A percentile compares a stretch with the other conserved stretches of the same genome.
phyloP scores from a whole-genome alignment of 2,329 filamentous ascomycete genomes.

The Colletotrichum neosansevieriae region DNA sequence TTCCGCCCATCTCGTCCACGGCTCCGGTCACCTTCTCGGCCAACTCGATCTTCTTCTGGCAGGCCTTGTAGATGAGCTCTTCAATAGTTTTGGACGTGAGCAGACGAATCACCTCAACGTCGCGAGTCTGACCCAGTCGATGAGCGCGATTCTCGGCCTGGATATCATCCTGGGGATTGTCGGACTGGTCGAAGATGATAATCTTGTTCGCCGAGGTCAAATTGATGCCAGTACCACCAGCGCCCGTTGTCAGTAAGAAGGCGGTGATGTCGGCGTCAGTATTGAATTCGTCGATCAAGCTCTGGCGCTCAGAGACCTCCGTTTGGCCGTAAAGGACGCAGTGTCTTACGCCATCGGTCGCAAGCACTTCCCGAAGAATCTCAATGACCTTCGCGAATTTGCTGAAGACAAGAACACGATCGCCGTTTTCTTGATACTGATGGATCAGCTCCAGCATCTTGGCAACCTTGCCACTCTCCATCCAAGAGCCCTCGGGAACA shows the following conservation, averaged over 20 bases:
- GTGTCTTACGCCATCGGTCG: slow-evolving; percentile 78
- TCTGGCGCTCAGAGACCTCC: slow-evolving; percentile 84
- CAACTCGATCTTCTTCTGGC: slow-evolving; percentile 91
- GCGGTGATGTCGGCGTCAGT: slow-evolving; percentile 81
- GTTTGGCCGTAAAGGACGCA: slow-evolving; percentile 90
- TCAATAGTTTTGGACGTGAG: slow-evolving; percentile 88
- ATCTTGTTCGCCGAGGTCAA: slow-evolving; percentile 96
- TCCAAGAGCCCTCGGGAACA: slow-evolving; percentile 64
- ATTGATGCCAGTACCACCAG: slow-evolving; percentile 97
- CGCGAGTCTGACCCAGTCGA: slow-evolving; percentile 88
- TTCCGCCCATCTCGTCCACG: slow-evolving; percentile 47
- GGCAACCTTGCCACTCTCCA: slow-evolving; percentile 84
- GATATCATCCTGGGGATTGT: slow-evolving; percentile 98
- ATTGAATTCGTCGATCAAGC: slow-evolving; percentile 89
- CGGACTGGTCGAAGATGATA: slow-evolving; percentile 95
- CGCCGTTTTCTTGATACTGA: slow-evolving; percentile 81
- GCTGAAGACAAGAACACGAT: slow-evolving; percentile 90
- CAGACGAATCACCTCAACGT: slow-evolving; percentile 90
- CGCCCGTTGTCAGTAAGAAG: slow-evolving; percentile 92
- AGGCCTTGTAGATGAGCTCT: slow-evolving; percentile 91
- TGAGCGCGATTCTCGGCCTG: slow-evolving; percentile 98
- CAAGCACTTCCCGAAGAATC: slow-evolving; percentile 86
- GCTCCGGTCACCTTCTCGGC: slow-evolving; percentile 71
- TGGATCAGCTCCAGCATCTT: slow-evolving; percentile 81
- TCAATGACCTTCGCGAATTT: slow-evolving; percentile 94